These are phyloP conservation scores for Mycena vitilis DNA, from an alignment of 768 basidiomycete species.

Conservation along the genomic window DNA sequence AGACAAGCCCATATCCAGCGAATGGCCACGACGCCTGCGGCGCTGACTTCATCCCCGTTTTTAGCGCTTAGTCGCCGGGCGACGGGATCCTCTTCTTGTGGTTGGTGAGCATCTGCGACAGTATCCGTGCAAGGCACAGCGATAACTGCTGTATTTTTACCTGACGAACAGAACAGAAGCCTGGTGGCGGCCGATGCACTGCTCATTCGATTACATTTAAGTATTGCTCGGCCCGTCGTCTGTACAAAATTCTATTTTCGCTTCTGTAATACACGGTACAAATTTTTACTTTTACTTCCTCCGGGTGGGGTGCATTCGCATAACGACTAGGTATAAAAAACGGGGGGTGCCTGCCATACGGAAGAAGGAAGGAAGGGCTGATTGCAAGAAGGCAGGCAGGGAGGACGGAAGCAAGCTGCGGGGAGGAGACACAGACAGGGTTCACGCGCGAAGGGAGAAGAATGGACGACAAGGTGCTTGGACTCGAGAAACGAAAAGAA, in stretches of 20 bases:
- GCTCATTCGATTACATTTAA: not conserved
- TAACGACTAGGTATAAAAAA: conserved; percentile 15
- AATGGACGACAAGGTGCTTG: not conserved
- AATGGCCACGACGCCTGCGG: conserved; percentile 13
- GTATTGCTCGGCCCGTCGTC: not conserved
- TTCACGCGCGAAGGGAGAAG: not conserved
- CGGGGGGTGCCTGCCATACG: conserved; percentile 15
- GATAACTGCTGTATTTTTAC: not conserved
- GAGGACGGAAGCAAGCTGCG: not conserved
- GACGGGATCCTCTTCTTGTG: not conserved
- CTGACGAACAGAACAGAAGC: conserved; percentile 17
- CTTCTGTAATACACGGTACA: conserved; percentile 17
- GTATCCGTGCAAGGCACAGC: conserved; percentile 1
- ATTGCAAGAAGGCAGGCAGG: conserved; percentile 9
- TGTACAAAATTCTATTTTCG: conserved; percentile 15
- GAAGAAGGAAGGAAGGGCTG: conserved; percentile 2
- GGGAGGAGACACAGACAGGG: too few relatives aligned
- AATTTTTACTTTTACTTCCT: conserved; percentile 27
- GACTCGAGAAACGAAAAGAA: not conserved
- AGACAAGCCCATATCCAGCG: not conserved
- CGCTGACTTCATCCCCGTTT: conserved; percentile 30
- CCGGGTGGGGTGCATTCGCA: not conserved
- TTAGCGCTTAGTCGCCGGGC: conserved; percentile 5
- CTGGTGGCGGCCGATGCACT: not conserved
- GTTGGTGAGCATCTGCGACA: conserved; percentile 12